Evolutionary conservation across 495 filamentous ascomycete genomes (phyloP).

Genomic region (Glonium stellatum): DNA sequence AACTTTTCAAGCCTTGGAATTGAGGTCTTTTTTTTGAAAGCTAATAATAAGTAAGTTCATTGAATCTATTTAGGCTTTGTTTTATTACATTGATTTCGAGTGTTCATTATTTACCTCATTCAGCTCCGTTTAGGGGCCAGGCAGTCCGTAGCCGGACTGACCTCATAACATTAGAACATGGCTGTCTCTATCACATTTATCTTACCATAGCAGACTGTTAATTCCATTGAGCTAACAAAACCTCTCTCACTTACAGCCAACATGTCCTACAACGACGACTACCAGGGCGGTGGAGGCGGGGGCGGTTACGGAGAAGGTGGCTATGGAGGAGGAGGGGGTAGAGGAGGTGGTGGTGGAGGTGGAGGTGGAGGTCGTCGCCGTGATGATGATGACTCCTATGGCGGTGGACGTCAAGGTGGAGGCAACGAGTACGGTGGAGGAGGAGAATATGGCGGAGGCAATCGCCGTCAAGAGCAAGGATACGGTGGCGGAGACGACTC

Average conservation of each 20-base stretch:
- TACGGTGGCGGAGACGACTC: constrained; percentile 9
- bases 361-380: constrained; percentile 9
- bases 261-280: constrained; percentile 25
- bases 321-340: not conserved
- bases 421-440: not conserved
- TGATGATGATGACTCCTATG: constrained; percentile 13
- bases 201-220: not conserved
- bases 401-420: constrained; percentile 14
- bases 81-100: too few relatives aligned
- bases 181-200: not conserved
- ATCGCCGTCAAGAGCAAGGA: not conserved
- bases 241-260: not conserved
- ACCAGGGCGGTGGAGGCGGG: constrained; percentile 16
- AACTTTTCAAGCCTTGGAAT: not conserved
- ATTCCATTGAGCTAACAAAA: not conserved
- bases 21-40: not conserved
- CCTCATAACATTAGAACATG: not conserved
- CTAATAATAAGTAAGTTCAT: too few relatives aligned
- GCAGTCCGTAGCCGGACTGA: too few relatives aligned
- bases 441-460: constrained; percentile 4
- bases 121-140: too few relatives aligned
- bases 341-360: constrained; percentile 2
- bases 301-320: constrained; percentile 11
- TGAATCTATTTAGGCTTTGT: too few relatives aligned
- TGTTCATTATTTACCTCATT: too few relatives aligned